Percentiles rank a stretch among this genome's conserved stretches.
Evolutionary conservation across 805 yeast genomes (phyloP).

Genomic region (Torulaspora microellipsoides): DNA sequence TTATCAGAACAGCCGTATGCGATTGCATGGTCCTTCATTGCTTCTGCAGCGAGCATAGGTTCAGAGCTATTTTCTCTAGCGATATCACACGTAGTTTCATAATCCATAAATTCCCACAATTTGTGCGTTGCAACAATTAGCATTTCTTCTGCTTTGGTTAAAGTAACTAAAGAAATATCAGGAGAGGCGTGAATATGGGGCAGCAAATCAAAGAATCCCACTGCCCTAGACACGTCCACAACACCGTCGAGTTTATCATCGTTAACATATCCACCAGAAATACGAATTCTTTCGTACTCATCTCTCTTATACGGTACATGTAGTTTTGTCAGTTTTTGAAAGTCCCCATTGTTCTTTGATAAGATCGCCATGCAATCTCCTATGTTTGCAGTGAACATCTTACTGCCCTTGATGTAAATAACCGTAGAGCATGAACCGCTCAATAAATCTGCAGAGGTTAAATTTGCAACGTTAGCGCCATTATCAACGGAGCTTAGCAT

Average conservation of each 20-base stretch:
- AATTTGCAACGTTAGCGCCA: slow-evolving; percentile 45
- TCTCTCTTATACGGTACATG: slow-evolving; percentile 79
- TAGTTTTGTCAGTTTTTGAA: slow-evolving; percentile 60
- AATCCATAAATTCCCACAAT: slow-evolving; percentile 79
- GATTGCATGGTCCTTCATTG: slow-evolving; percentile 87
- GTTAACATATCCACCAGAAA: slow-evolving; percentile 87
- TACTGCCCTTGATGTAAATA: slow-evolving; percentile 66
- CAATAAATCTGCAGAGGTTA: slow-evolving; percentile 61
- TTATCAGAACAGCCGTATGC: slow-evolving; percentile 85
- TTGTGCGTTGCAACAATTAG: slow-evolving; percentile 78
- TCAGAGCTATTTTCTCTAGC: slow-evolving; percentile 75
- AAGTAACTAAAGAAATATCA: slow-evolving; percentile 55
- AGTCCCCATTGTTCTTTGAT: slow-evolving; percentile 78
- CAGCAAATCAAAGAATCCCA: slow-evolving; percentile 79
- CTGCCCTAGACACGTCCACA: slow-evolving; percentile 80
- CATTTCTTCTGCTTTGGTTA: slow-evolving; percentile 74
- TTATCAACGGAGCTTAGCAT: slow-evolving; percentile 47
- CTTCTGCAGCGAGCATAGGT: slow-evolving; percentile 89
- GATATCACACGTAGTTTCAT: slow-evolving; percentile 86
- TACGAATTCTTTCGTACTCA: slow-evolving; percentile 82
- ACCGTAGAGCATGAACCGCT: slow-evolving; percentile 86
- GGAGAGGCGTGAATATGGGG: slow-evolving; percentile 92
- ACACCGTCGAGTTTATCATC: slow-evolving; percentile 83
- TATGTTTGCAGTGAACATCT: slow-evolving; percentile 74
- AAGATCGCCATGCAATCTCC: slow-evolving; percentile 87